These are phyloP conservation scores for Rosa rugosa DNA, from an alignment of 306 rosid species.

Conservation along the genomic window DNA sequence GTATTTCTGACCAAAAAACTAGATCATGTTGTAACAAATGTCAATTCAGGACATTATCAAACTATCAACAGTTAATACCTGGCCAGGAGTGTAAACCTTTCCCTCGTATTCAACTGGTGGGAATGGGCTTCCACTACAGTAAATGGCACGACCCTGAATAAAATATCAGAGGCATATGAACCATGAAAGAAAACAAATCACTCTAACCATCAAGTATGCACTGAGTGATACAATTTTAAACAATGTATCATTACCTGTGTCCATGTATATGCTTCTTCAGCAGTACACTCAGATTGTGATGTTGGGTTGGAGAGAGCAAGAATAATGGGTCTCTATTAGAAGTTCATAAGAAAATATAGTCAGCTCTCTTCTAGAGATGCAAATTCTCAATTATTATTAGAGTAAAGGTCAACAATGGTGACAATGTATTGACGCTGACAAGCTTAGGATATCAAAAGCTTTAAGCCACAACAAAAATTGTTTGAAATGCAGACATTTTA, in stretches of 20 bases:
- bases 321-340: constrained; percentile 53
- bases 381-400: background rate
- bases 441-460: background rate
- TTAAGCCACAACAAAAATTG: background rate
- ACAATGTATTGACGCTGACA: background rate
- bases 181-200: constrained; percentile 14
- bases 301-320: constrained; percentile 66
- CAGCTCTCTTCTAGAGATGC: constrained; percentile 13
- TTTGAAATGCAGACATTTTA: background rate
- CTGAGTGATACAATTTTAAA: background rate
- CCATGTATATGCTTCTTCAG: constrained; percentile 65
- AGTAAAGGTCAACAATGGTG: background rate
- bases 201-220: background rate
- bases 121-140: constrained; percentile 93
- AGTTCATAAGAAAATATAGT: constrained; percentile 4
- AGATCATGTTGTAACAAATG: background rate
- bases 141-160: constrained; percentile 77
- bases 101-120: constrained; percentile 76
- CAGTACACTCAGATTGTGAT: constrained; percentile 68
- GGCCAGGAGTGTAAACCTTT: constrained; percentile 75
- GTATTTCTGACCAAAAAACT: background rate
- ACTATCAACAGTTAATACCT: constrained; percentile 46
- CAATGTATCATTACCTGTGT: constrained; percentile 38
- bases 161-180: background rate
- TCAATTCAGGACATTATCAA: constrained; percentile 3